phyloP scores from a whole-genome alignment of 805 yeast genomes.

The Wickerhamomyces subpelliculosus region DNA sequence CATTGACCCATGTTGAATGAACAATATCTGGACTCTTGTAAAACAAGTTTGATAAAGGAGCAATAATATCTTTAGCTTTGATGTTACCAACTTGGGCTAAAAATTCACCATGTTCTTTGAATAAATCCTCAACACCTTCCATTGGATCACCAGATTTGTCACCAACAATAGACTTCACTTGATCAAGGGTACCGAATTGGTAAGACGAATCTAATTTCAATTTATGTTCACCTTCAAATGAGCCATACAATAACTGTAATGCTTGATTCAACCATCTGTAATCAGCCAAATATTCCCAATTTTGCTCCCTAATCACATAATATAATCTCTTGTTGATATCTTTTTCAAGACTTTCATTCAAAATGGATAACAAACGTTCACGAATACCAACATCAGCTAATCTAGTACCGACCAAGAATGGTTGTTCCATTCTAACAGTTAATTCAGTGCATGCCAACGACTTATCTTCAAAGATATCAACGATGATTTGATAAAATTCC shows the following conservation, averaged over 20 bases:
- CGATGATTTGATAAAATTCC: slow-evolving; percentile 77
- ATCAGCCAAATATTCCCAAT: slow-evolving; percentile 94
- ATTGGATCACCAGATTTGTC: slow-evolving; percentile 15
- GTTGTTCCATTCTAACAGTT: slow-evolving; percentile 93
- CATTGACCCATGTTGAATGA: slow-evolving; percentile 73
- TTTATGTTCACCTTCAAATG: slow-evolving; percentile 49
- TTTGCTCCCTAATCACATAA: slow-evolving; percentile 89
- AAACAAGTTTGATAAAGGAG: slow-evolving; percentile 72
- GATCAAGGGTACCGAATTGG: slow-evolving; percentile 45
- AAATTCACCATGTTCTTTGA: slow-evolving; percentile 29
- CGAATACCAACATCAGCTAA: slow-evolving; percentile 71
- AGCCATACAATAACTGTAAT: slow-evolving; percentile 73
- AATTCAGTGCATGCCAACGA: slow-evolving; percentile 76
- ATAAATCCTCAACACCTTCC: slow-evolving; percentile 22
- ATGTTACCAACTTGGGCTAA: slow-evolving; percentile 23
- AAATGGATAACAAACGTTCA: slow-evolving; percentile 67
- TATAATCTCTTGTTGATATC: slow-evolving; percentile 73
- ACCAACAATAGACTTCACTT: slow-evolving; percentile 24
- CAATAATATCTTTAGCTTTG: slow-evolving; percentile 55
- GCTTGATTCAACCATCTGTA: slow-evolving; percentile 95
- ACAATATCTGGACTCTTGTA: slow-evolving; percentile 76
- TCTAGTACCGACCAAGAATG: slow-evolving; percentile 90
- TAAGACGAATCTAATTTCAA: slow-evolving; percentile 44
- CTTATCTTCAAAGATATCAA: slow-evolving; percentile 80
- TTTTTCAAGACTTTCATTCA: slow-evolving; percentile 70